Percentiles rank a stretch among this genome's conserved stretches.
These are phyloP conservation scores for Suaeda aralocaspica DNA, from an alignment of 148 eudicot genomes.

Conservation along the genomic window DNA sequence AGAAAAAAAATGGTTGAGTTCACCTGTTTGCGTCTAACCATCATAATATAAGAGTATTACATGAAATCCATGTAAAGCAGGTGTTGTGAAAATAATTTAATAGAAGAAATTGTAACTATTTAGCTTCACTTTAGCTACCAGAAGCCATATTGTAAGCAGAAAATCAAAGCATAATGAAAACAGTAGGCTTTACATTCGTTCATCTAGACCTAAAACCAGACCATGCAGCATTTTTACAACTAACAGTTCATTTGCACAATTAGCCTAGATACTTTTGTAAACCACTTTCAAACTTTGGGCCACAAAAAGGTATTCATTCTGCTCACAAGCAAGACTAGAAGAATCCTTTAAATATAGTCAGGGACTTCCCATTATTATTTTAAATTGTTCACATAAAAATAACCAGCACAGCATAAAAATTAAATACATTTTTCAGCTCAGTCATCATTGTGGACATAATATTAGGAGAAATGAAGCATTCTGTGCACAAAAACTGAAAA, in stretches of 20 bases:
- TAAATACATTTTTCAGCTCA: background rate
- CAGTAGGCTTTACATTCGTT: background rate
- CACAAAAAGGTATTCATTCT: background rate
- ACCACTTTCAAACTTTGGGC: background rate
- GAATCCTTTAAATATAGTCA: background rate
- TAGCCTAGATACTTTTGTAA: background rate
- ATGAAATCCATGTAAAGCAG: background rate
- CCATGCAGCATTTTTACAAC: background rate
- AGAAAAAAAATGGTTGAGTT: background rate
- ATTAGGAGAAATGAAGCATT: background rate
- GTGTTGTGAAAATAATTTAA: background rate
- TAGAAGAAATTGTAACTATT: background rate
- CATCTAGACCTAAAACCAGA: background rate
- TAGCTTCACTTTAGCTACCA: background rate
- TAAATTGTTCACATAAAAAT: background rate
- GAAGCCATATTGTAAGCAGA: background rate
- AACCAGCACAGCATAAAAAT: background rate
- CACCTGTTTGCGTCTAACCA: background rate
- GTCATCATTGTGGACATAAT: background rate
- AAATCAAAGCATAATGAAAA: background rate
- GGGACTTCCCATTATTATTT: background rate
- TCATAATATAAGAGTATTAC: background rate
- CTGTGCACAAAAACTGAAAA: constrained; percentile 2
- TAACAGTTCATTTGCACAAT: background rate
- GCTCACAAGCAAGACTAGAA: background rate